Percentiles rank a stretch among this genome's conserved stretches.
These are phyloP conservation scores for Niveomyces coronatus DNA, from an alignment of 2,329 filamentous ascomycete genomes.

Conservation along the genomic window DNA sequence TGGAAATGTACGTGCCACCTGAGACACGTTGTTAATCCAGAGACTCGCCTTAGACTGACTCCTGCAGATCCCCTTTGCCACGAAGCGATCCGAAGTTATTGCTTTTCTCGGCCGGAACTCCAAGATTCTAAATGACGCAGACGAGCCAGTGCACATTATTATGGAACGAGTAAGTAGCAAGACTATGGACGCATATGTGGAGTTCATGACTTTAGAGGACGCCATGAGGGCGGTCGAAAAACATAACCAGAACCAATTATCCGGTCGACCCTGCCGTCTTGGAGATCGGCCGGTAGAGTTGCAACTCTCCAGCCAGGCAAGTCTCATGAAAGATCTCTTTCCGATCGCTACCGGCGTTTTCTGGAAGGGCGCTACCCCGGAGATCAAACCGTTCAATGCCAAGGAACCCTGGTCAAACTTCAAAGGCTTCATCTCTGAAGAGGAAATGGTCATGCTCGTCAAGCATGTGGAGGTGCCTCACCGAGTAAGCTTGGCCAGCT, in stretches of 20 bases:
- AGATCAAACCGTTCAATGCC: slow-evolving; percentile 23
- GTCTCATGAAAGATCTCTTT: slow-evolving; percentile 53
- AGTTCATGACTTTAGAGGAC: slow-evolving; percentile 42
- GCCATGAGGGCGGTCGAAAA: slow-evolving; percentile 43
- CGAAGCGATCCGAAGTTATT: slow-evolving; percentile 43
- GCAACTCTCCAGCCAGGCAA: slow-evolving; percentile 43
- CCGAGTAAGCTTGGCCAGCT: slow-evolving; percentile 37
- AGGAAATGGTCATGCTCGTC: slow-evolving; percentile 53
- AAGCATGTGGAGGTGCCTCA: slow-evolving; percentile 53
- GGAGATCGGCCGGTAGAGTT: slow-evolving; percentile 49
- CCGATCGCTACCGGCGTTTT: slow-evolving; percentile 44
- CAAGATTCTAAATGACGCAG: slow-evolving; percentile 40
- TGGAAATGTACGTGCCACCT: slow-evolving; percentile 34
- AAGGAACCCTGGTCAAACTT: slow-evolving; percentile 42
- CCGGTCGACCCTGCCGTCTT: slow-evolving; percentile 37
- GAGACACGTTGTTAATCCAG: neutral
- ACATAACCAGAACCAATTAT: slow-evolving; percentile 28
- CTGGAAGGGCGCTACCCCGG: slow-evolving; percentile 41
- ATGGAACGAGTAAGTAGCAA: slow-evolving; percentile 54
- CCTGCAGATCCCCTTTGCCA: slow-evolving; percentile 44
- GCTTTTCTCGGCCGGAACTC: slow-evolving; percentile 50
- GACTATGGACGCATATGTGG: slow-evolving; percentile 51
- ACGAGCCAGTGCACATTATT: slow-evolving; percentile 51
- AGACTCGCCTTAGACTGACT: slow-evolving; percentile 3
- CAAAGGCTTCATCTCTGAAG: slow-evolving; percentile 48